A percentile compares a stretch with the other conserved stretches of the same genome.
phyloP scores from a whole-genome alignment of 1,284 basidiomycete species.

The Fistulina hepatica region DNA sequence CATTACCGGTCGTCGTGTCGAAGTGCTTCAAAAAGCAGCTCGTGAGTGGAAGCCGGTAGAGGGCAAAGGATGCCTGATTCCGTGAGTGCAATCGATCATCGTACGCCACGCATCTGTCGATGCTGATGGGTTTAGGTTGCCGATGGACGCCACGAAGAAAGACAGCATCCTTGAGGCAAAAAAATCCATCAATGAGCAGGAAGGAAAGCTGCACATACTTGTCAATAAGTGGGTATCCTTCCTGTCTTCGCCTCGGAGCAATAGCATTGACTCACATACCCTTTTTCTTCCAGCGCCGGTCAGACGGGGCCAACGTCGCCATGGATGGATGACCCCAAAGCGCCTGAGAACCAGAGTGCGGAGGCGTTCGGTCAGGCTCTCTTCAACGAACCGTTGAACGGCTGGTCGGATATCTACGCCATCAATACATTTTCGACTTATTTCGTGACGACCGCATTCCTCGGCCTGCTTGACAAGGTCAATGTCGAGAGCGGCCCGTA shows the following conservation, averaged over 20 bases:
- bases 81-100: background rate
- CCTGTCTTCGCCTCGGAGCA: too few species aligned
- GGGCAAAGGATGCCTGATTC: slow-evolving; percentile 4
- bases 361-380: slow-evolving; percentile 5
- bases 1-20: slow-evolving; percentile 24
- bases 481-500: background rate
- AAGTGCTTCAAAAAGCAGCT: slow-evolving; percentile 19
- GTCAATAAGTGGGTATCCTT: too few species aligned
- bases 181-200: background rate
- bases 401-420: slow-evolving; percentile 9
- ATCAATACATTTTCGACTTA: slow-evolving; percentile 12
- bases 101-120: slow-evolving; percentile 1
- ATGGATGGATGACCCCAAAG: background rate
- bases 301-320: background rate
- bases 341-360: slow-evolving; percentile 1
- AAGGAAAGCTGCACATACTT: slow-evolving; percentile 8
- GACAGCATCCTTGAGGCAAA: slow-evolving; percentile 4
- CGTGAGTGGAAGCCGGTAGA: slow-evolving; percentile 4
- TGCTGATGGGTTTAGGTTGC: slow-evolving; percentile 3
- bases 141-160: slow-evolving; percentile 10
- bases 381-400: background rate
- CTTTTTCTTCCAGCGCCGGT: too few species aligned
- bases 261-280: too few species aligned
- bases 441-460: background rate
- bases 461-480: background rate